phyloP scores from a whole-genome alignment of 371 early-diverging fungal genomes.

The Capillidium heterosporum region DNA sequence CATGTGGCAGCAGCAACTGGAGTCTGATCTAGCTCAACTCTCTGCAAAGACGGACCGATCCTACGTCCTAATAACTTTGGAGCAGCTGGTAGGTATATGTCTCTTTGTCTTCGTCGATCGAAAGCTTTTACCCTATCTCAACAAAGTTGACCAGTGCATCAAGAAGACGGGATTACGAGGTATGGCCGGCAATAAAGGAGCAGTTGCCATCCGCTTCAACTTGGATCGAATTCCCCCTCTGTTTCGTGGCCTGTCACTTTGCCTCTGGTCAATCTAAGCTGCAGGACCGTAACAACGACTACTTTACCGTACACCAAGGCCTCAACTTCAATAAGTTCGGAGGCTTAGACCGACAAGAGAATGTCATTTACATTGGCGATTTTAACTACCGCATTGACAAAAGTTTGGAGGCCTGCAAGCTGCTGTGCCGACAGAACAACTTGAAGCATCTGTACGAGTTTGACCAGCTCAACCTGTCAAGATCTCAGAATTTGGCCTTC shows the following conservation, averaged over 20 bases:
- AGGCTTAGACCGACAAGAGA: slow-evolving; percentile 54
- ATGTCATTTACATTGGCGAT: slow-evolving; percentile 76
- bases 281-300: slow-evolving; percentile 76
- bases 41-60: background rate
- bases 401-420: slow-evolving; percentile 10
- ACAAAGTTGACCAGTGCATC: background rate
- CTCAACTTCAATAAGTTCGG: slow-evolving; percentile 48
- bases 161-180: slow-evolving; percentile 1
- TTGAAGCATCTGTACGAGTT: slow-evolving; percentile 16
- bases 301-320: slow-evolving; percentile 52
- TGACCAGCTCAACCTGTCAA: slow-evolving; percentile 20
- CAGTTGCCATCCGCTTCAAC: slow-evolving; percentile 67
- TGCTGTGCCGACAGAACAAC: slow-evolving; percentile 16
- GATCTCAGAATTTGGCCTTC: slow-evolving; percentile 44
- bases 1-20: background rate
- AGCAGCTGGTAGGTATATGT: slow-evolving; percentile 3
- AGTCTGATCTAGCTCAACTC: background rate
- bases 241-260: slow-evolving; percentile 82
- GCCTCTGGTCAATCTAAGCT: slow-evolving; percentile 72
- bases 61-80: background rate
- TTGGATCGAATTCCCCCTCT: slow-evolving; percentile 71
- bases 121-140: no score
- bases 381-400: slow-evolving; percentile 62
- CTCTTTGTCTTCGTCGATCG: background rate
- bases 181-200: slow-evolving; percentile 63